Evolutionary conservation across 257 asterid genomes (phyloP), one percentile per base, ranked within the genome.

Genomic region (Penstemon davidsonii): DNA sequence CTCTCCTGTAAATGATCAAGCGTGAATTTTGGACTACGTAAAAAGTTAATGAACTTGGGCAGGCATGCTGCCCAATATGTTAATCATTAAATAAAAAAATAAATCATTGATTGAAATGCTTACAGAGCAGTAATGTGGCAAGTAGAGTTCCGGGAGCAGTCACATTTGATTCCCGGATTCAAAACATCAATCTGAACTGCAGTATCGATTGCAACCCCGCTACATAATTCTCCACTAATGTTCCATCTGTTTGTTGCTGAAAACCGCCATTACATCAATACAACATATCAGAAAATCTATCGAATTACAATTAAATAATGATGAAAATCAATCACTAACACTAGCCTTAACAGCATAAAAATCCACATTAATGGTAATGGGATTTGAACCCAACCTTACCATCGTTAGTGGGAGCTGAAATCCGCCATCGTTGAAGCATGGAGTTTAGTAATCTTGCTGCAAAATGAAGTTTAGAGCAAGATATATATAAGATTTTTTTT

Each of bases 81-180:
- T 9, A 36, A 4, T 6, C 8, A 36, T 36, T 11, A 45, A 46
- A 11, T 8, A 1, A 25, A 25, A 25, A 25, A 1, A 6, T 5
- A 0, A 25, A 25, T 25, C 2, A 59, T 13, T 47, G 6, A 59
- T 59, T 8, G 9, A n/a, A 59, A 6, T 8, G 59, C 84, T 68
- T 72, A 84, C 89, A 84, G 62, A 19, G 77, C 76, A 45, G 78
- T 84, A 44, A 84, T 77, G 67, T 56, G 89, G 75, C 89, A 84
- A 18, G 67, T 67, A 11, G 86, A 44, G 72, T 25, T 25, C 33
- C 42, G 66, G 47, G 75, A 60, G 81, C 89, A 84, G 45, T 73
- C 72, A 15, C 89, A 84, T 67, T 74, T 79, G n/a, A 84, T 81
- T 15, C 80, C 80, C 3, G 85, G 86, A 74, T 79, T 79, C 3